phyloP scores from a whole-genome alignment of 1,139 yeast genomes.

The Diutina catenulata region DNA sequence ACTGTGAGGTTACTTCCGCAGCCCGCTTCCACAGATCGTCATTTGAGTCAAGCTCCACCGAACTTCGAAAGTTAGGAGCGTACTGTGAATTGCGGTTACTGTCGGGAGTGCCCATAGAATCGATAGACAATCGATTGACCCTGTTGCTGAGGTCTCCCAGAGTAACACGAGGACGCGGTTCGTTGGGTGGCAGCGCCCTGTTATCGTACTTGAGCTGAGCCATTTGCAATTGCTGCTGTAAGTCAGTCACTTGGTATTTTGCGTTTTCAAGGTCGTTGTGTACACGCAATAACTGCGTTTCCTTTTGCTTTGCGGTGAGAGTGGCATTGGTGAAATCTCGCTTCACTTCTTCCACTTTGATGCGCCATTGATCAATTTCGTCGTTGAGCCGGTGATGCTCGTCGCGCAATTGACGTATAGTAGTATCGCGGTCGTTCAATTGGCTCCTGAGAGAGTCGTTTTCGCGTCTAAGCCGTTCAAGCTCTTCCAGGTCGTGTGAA shows the following conservation, averaged over 20 bases:
- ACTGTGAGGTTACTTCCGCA: conserved; percentile 76
- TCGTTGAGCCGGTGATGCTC: background rate
- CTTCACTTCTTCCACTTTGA: conserved; percentile 23
- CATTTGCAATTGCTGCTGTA: conserved; percentile 37
- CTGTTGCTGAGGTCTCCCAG: conserved; percentile 33
- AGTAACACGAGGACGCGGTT: conserved; percentile 15
- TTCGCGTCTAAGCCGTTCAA: background rate
- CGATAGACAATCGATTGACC: conserved; percentile 35
- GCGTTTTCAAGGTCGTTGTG: conserved; percentile 50
- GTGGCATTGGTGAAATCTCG: conserved; percentile 41
- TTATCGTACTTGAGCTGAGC: conserved; percentile 18
- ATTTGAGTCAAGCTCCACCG: conserved; percentile 15
- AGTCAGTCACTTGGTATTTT: conserved; percentile 33
- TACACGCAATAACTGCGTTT: conserved; percentile 49
- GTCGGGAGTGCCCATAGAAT: conserved; percentile 7
- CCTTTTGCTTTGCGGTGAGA: conserved; percentile 50
- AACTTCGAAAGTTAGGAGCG: background rate
- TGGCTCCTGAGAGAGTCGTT: background rate
- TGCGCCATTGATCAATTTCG: conserved; percentile 15
- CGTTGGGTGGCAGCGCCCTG: conserved; percentile 7
- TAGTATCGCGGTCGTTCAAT: background rate
- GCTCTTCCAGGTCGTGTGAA: conserved; percentile 1
- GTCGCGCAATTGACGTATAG: background rate
- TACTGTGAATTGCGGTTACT: too few relatives aligned
- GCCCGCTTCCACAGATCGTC: conserved; percentile 85